Conservation (phyloP, 2,329 filamentous ascomycete species). For the Verticillium longisporum region DNA sequence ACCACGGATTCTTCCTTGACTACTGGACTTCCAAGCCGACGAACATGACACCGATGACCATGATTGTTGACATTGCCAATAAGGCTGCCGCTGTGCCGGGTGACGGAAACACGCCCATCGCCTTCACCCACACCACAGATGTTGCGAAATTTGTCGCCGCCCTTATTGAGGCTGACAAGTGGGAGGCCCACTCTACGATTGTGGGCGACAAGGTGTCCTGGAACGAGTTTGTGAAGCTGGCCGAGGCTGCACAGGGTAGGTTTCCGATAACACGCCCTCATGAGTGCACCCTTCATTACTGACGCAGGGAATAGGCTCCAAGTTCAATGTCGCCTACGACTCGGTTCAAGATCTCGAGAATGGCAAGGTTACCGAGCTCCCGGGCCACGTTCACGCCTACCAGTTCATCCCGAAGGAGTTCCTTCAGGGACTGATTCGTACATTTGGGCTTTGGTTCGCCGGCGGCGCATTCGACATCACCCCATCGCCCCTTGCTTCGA, state of each 20-base stretch:
- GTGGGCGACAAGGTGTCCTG: slow-evolving; percentile 33
- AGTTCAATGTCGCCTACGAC: slow-evolving; percentile 27
- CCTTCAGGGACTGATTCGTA: slow-evolving; percentile 14
- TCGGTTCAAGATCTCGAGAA: slow-evolving; percentile 20
- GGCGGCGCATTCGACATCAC: slow-evolving; percentile 13
- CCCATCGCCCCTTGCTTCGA: slow-evolving; percentile 12
- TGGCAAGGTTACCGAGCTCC: slow-evolving; percentile 26
- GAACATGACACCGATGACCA: slow-evolving; percentile 28
- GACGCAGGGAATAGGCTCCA: slow-evolving; percentile 14
- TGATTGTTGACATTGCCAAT: slow-evolving; percentile 35
- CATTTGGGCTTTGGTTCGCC: slow-evolving; percentile 15
- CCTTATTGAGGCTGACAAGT: slow-evolving; percentile 30
- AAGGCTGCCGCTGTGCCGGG: slow-evolving; percentile 41
- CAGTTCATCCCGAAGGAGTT: slow-evolving; percentile 16
- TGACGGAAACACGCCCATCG: slow-evolving; percentile 31
- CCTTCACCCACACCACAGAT: slow-evolving; percentile 42
- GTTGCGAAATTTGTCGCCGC: slow-evolving; percentile 37
- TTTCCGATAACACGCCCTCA: slow-evolving; percentile 4
- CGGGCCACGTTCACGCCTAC: slow-evolving; percentile 15
- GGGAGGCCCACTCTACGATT: slow-evolving; percentile 29
- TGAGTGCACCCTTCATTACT: too few relatives aligned
- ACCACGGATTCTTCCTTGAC: slow-evolving; percentile 37
- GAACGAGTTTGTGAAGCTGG: slow-evolving; percentile 33
- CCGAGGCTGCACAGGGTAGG: slow-evolving; percentile 28
- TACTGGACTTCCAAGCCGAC: slow-evolving; percentile 31